phyloP scores from a whole-genome alignment of 140 eudicot genomes.

The Ambrosia hybrid region DNA sequence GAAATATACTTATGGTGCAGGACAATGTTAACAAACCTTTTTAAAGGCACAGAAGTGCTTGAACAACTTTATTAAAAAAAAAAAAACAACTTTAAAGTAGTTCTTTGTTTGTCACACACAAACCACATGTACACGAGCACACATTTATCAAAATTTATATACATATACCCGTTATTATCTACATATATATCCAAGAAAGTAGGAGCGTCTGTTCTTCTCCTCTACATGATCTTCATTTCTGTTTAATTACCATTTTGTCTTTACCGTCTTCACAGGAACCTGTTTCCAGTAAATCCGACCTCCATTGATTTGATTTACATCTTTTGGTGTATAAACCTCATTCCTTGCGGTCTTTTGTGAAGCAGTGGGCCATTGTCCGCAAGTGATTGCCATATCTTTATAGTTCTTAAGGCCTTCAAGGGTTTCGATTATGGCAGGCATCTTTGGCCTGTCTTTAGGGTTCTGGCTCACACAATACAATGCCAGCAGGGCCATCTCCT shows the following conservation, averaged over 20 bases:
- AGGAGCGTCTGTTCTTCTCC: conserved; percentile 2
- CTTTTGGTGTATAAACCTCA: conserved; percentile 37
- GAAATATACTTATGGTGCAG: too few species aligned
- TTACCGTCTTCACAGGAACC: conserved; percentile 29
- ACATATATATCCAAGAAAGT: conserved; percentile 22
- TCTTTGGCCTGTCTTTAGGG: conserved; percentile 86
- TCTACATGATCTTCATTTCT: background rate
- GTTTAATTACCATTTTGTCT: conserved; percentile 20
- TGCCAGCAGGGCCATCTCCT: conserved; percentile 74
- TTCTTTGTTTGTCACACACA: conserved; percentile 35
- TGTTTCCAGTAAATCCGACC: conserved; percentile 48
- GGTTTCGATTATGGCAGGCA: conserved; percentile 72
- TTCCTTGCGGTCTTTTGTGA: conserved; percentile 42
- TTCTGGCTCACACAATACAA: conserved; percentile 69
- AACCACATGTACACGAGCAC: conserved; percentile 22
- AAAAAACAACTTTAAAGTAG: background rate
- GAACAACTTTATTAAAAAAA: conserved; percentile 19
- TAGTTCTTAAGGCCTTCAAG: conserved; percentile 63
- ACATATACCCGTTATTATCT: conserved; percentile 35
- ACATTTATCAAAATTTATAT: conserved; percentile 33
- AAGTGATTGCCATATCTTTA: conserved; percentile 77
- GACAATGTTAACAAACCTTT: background rate
- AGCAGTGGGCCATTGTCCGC: conserved; percentile 75
- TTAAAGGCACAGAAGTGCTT: background rate
- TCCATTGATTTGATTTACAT: conserved; percentile 35